phyloP scores from a whole-genome alignment of 2,329 filamentous ascomycete genomes.

The Phyllosticta paracitricarpa region DNA sequence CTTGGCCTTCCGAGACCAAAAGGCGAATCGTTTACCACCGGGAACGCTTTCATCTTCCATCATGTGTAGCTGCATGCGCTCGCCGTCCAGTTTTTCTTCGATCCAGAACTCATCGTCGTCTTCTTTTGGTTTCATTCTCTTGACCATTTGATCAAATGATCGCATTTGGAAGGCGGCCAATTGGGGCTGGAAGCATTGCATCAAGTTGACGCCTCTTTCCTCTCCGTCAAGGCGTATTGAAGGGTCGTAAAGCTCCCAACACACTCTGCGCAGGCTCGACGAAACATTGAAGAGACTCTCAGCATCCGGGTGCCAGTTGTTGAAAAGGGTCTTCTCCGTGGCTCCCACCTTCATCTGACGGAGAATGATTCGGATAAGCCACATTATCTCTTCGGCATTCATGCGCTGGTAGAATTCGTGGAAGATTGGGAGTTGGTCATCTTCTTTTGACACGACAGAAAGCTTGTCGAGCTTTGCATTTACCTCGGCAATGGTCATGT shows the following conservation, averaged over 20 bases:
- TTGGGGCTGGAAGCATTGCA: constrained; percentile 96
- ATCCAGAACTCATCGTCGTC: constrained; percentile 83
- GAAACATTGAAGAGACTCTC: constrained; percentile 69
- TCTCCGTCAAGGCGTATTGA: constrained; percentile 63
- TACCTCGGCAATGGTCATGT: constrained; percentile 81
- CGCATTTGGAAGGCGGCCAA: constrained; percentile 86
- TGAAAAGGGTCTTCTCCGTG: constrained; percentile 73
- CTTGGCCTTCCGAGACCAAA: constrained; percentile 94
- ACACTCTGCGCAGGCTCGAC: constrained; percentile 79
- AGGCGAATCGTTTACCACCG: constrained; percentile 66
- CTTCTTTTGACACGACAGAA: constrained; percentile 64
- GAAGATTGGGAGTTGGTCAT: constrained; percentile 74
- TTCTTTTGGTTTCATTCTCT: constrained; percentile 53
- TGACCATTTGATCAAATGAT: constrained; percentile 69
- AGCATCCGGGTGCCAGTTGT: constrained; percentile 48
- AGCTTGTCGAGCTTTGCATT: constrained; percentile 77
- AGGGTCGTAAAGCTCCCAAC: constrained; percentile 82
- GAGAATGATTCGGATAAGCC: constrained; percentile 88
- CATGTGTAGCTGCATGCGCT: constrained; percentile 97
- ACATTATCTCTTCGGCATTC: constrained; percentile 88
- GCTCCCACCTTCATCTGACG: constrained; percentile 47
- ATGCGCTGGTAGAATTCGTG: constrained; percentile 78
- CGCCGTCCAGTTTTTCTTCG: constrained; percentile 94
- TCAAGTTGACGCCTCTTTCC: constrained; percentile 64
- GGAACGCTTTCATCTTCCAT: constrained; percentile 54